A percentile compares a stretch with the other conserved stretches of the same genome.
Evolutionary conservation across 208 protist genomes (phyloP).

Genomic region (Acanthamoeba royreba): DNA sequence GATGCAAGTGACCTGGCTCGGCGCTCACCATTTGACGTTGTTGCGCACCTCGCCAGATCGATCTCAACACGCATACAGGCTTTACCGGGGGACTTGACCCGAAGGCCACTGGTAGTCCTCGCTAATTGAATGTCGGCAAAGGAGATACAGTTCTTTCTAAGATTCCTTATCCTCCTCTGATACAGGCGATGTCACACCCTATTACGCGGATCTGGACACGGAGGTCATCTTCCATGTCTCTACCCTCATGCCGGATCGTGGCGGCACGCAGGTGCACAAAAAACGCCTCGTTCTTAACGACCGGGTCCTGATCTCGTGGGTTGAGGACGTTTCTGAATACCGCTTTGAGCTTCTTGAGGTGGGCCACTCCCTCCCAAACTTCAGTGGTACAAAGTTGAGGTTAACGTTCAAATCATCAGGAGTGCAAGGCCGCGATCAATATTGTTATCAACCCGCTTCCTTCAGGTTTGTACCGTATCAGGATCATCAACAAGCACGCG

Average conservation of each 20-base stretch:
- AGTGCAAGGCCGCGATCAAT: slow-evolving; percentile 34
- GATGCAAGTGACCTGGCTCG: no score
- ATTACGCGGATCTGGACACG: slow-evolving; percentile 29
- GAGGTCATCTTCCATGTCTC: slow-evolving; percentile 33
- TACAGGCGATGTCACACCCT: not conserved
- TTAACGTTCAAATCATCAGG: not conserved
- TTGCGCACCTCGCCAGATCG: not conserved
- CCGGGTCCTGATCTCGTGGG: slow-evolving; percentile 24
- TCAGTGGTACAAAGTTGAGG: not conserved
- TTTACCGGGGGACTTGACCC: slow-evolving; percentile 28
- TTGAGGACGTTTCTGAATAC: slow-evolving; percentile 11
- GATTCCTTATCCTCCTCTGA: no score
- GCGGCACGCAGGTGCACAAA: slow-evolving; percentile 15
- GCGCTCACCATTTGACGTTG: not conserved
- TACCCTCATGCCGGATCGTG: not conserved
- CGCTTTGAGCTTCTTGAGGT: not conserved
- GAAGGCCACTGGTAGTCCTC: not conserved
- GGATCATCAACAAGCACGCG: slow-evolving; percentile 28
- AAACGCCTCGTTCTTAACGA: not conserved
- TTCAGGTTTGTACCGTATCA: not conserved
- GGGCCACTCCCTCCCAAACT: not conserved
- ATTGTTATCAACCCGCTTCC: slow-evolving; percentile 41
- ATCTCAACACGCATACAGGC: slow-evolving; percentile 42
- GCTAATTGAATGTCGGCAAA: not conserved
- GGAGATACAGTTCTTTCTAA: not conserved